These are phyloP conservation scores for Globisporangium nagaii DNA, from an alignment of 352 stramenopile species.

Conservation along the genomic window DNA sequence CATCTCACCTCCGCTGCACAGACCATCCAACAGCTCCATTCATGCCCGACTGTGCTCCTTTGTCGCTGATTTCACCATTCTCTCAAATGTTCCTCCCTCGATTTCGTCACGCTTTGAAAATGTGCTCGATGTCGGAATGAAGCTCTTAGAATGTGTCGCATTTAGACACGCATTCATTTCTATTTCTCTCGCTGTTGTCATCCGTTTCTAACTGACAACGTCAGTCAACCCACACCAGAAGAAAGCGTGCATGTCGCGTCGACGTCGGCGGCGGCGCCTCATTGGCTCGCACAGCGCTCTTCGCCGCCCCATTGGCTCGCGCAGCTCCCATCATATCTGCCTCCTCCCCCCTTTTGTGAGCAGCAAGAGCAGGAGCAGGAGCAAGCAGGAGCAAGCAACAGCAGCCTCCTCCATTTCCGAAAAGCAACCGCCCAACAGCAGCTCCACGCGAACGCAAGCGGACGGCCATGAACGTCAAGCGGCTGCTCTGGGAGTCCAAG, in stretches of 20 bases:
- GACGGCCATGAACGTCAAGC: slow-evolving; percentile 57
- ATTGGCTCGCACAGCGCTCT: slow-evolving; percentile 8
- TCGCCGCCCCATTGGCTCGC: neutral
- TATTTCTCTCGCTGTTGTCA: neutral
- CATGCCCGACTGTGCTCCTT: no score
- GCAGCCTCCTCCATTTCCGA: neutral
- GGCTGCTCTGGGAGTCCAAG: slow-evolving; percentile 80
- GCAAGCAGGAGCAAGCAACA: neutral
- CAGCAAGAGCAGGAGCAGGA: no score
- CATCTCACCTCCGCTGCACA: no score
- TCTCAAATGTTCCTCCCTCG: no score
- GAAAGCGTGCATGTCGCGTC: slow-evolving; percentile 1
- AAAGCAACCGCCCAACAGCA: slow-evolving; percentile 1
- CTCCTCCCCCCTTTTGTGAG: neutral
- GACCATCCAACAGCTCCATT: no score
- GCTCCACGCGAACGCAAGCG: neutral
- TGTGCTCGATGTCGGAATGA: no score
- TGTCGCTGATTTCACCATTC: no score
- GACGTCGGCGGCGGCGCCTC: neutral
- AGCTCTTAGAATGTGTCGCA: no score
- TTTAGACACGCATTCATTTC: no score
- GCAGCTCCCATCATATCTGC: no score
- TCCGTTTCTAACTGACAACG: neutral
- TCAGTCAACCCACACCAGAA: slow-evolving; percentile 1
- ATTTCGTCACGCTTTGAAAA: no score